Base-by-base conservation (phyloP, 2,329 filamentous ascomycete genomes). In the Cordyceps militaris region DNA sequence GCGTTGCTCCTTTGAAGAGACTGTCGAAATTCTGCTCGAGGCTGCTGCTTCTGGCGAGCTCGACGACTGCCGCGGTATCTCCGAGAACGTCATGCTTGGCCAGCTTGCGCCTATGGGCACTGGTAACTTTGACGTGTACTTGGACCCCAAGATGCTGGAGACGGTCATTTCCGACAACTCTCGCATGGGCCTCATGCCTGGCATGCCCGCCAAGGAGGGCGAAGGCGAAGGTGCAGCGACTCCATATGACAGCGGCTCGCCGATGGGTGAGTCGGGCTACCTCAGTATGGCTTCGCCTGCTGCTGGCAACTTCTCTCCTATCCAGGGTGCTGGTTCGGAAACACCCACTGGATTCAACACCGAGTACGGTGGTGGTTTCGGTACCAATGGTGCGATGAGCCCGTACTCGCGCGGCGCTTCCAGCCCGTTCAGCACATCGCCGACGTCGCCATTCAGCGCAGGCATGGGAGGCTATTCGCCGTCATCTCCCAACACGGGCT, bases 1-100 rank as follows among this genome's bases (percentile, higher is more conserved):
- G 94, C 88, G 94, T 72, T 99, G 95, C 80, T 99, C 94, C 2
- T 99, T 99, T 75, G 94, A 99, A 75, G 95, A 99, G 73, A 99
- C 94, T 0, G 94, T 99, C 42, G 95, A 99, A 70, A 99, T 99
- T 78, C 79, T 99, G 55, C 84, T 99, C 21, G 94, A 99, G 70
- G 95, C 94, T 61, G 94, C 94, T 24, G 91, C 91, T 16, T 90
- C 90, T 52, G 94, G 94, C 70, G 94, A 99, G 73, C 81, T 99
- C 32, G 94, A 99, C 69, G 94, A 99, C 73, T 99, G 95, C 77
- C 89, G 91, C 60, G 94, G 94, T 80, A 93, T 99, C 52, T 97
- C 94, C 16, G 94, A 99, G 76, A 99, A 99, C 76, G 87, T 99
- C 70, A 99, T 99, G 84, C 83, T 99, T 61, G 94, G 94, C 61